A percentile compares a stretch with the other conserved stretches of the same genome.
phyloP scores from a whole-genome alignment of 169 alveolate species.

The Plasmodium chabaudi region DNA sequence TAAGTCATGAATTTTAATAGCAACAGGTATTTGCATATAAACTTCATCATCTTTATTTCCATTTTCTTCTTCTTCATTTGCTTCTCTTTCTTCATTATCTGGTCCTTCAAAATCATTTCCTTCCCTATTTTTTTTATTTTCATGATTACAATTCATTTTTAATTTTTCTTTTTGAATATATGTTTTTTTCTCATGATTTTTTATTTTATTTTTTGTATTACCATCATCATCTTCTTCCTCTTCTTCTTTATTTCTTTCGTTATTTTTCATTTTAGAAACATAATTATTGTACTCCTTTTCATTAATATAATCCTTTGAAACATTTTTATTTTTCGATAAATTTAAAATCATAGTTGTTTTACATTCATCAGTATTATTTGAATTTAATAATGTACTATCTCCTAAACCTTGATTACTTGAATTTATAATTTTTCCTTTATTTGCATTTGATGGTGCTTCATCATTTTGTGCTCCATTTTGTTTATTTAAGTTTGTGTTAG shows the following conservation, averaged over 20 bases:
- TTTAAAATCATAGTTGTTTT: slow-evolving; percentile 54
- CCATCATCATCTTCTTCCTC: neutral
- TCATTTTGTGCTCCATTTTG: neutral
- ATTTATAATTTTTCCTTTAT: slow-evolving; percentile 5
- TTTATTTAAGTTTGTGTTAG: neutral
- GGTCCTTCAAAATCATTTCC: neutral
- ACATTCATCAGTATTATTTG: slow-evolving; percentile 40
- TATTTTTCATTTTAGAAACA: slow-evolving; percentile 1
- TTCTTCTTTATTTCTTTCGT: slow-evolving; percentile 2
- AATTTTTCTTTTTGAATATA: slow-evolving; percentile 1
- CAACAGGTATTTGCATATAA: slow-evolving; percentile 45
- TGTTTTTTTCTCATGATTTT: neutral
- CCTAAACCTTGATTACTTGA: slow-evolving; percentile 15
- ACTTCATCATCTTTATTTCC: neutral
- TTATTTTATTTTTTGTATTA: slow-evolving; percentile 23
- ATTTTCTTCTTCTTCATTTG: neutral
- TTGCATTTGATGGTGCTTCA: neutral
- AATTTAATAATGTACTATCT: slow-evolving; percentile 35
- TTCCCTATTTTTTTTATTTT: neutral
- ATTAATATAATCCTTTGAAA: slow-evolving; percentile 19
- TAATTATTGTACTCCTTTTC: slow-evolving; percentile 47
- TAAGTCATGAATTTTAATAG: slow-evolving; percentile 68
- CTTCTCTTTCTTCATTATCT: neutral
- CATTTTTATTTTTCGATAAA: slow-evolving; percentile 25
- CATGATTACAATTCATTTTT: neutral